Evolutionary conservation across 768 basidiomycete species (phyloP).

Genomic region (Austroboletus eburneus): DNA sequence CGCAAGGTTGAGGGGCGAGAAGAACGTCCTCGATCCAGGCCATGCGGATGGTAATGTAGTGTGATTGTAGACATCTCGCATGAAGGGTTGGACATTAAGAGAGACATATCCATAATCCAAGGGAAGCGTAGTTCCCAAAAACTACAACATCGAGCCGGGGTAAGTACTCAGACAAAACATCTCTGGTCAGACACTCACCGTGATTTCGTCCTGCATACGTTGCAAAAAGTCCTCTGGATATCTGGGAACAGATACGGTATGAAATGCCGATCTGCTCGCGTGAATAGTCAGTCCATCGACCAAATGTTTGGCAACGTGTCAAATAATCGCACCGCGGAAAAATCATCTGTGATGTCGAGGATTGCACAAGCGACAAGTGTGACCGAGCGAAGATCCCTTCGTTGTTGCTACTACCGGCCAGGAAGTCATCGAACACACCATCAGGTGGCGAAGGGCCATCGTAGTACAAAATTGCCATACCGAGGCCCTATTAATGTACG

Average conservation of each 20-base stretch:
- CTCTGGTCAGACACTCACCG: slow-evolving; percentile 9
- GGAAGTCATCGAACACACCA: slow-evolving; percentile 30
- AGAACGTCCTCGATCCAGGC: slow-evolving; percentile 38
- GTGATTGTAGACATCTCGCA: slow-evolving; percentile 38
- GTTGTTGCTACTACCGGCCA: slow-evolving; percentile 10
- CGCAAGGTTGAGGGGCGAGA: slow-evolving; percentile 45
- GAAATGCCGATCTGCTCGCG: slow-evolving; percentile 19
- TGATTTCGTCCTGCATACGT: slow-evolving; percentile 12
- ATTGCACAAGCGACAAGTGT: slow-evolving; percentile 23
- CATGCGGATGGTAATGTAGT: slow-evolving; percentile 40
- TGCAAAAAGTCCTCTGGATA: slow-evolving; percentile 19
- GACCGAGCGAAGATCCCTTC: slow-evolving; percentile 17
- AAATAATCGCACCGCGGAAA: slow-evolving; percentile 19
- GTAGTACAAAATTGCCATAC: slow-evolving; percentile 49
- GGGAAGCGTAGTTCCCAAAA: slow-evolving; percentile 41
- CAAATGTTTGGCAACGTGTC: not conserved
- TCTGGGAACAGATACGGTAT: slow-evolving; percentile 19
- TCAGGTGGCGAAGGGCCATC: slow-evolving; percentile 37
- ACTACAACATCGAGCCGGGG: slow-evolving; percentile 25
- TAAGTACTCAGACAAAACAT: not conserved
- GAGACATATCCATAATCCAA: slow-evolving; percentile 36
- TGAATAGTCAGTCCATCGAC: not conserved
- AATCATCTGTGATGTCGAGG: slow-evolving; percentile 12
- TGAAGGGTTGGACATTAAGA: slow-evolving; percentile 52
- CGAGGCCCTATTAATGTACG: slow-evolving; percentile 6